Conservation (phyloP, 805 yeast species). For the Suhomyces vadensis region DNA sequence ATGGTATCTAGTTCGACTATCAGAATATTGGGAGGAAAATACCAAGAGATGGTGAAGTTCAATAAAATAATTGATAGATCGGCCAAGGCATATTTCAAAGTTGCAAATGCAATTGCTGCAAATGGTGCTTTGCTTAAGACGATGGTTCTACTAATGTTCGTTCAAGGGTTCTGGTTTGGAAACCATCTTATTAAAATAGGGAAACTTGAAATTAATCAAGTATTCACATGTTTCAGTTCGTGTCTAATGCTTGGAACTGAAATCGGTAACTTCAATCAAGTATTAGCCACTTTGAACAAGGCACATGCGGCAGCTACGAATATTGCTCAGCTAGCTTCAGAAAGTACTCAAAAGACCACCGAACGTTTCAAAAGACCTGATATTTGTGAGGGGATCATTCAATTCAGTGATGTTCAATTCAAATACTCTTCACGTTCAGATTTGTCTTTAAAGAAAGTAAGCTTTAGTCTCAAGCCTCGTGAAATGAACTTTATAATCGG, state of each 20-base stretch:
- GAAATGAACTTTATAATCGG: conserved; percentile 72
- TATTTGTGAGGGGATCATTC: conserved; percentile 61
- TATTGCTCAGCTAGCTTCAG: conserved; percentile 2
- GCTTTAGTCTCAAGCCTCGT: conserved; percentile 47
- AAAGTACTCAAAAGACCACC: neutral
- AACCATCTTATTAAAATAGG: conserved; percentile 58
- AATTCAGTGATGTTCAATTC: conserved; percentile 59
- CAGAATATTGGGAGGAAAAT: conserved; percentile 58
- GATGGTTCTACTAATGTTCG: conserved; percentile 71
- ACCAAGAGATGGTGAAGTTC: conserved; percentile 50
- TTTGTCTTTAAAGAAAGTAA: conserved; percentile 49
- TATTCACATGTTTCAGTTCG: conserved; percentile 80
- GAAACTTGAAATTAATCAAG: conserved; percentile 56
- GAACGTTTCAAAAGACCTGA: no score
- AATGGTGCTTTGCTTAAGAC: conserved; percentile 60
- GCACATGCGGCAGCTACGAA: conserved; percentile 66
- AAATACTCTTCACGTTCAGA: conserved; percentile 59
- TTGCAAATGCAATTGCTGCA: conserved; percentile 49
- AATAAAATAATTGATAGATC: conserved; percentile 34
- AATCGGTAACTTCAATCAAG: conserved; percentile 54
- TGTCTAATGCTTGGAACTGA: conserved; percentile 72
- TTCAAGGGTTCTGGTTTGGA: conserved; percentile 94
- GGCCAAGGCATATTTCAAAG: conserved; percentile 40
- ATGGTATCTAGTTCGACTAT: conserved; percentile 60
- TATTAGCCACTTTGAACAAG: conserved; percentile 63